A percentile compares a stretch with the other conserved stretches of the same genome.
Conservation (phyloP, 805 yeast genomes). For the Sugiyamaella chiloensis region DNA sequence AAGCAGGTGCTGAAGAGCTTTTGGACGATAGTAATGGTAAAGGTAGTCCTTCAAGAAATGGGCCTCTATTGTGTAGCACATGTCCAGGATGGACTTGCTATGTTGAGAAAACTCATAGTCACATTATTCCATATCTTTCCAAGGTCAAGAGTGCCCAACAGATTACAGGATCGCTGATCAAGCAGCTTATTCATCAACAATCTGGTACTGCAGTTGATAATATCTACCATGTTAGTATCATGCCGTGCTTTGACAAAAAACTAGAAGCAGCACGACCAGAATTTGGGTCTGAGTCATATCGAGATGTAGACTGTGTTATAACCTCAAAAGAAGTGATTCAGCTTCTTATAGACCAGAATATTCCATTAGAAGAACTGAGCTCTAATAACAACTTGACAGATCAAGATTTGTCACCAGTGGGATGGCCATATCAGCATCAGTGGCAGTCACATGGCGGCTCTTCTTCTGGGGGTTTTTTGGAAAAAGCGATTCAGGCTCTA, state of each 20-base stretch:
- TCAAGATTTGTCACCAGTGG: slow-evolving; percentile 45
- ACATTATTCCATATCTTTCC: slow-evolving; percentile 66
- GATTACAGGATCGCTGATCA: slow-evolving; percentile 77
- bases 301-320: slow-evolving; percentile 90
- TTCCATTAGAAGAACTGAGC: slow-evolving; percentile 28
- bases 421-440: slow-evolving; percentile 58
- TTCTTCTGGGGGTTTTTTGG: slow-evolving; percentile 86
- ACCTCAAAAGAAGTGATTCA: slow-evolving; percentile 86
- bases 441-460: slow-evolving; percentile 81
- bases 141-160: slow-evolving; percentile 88
- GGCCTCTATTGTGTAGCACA: slow-evolving; percentile 64
- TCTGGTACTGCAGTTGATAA: slow-evolving; percentile 30
- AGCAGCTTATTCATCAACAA: slow-evolving; percentile 45
- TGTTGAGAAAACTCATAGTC: slow-evolving; percentile 93
- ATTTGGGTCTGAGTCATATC: slow-evolving; percentile 35
- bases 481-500: slow-evolving; percentile 52
- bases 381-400: neutral
- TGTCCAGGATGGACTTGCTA: slow-evolving; percentile 98
- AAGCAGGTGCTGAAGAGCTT: slow-evolving; percentile 46
- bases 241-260: slow-evolving; percentile 98
- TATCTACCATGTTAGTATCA: slow-evolving; percentile 77
- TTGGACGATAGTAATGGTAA: slow-evolving; percentile 23
- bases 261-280: slow-evolving; percentile 90
- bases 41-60: no score
- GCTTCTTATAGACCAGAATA: slow-evolving; percentile 53